A percentile compares a stretch with the other conserved stretches of the same genome.
These are phyloP conservation scores for Ogataea saltuana DNA, from an alignment of 805 yeast species.

Conservation along the genomic window DNA sequence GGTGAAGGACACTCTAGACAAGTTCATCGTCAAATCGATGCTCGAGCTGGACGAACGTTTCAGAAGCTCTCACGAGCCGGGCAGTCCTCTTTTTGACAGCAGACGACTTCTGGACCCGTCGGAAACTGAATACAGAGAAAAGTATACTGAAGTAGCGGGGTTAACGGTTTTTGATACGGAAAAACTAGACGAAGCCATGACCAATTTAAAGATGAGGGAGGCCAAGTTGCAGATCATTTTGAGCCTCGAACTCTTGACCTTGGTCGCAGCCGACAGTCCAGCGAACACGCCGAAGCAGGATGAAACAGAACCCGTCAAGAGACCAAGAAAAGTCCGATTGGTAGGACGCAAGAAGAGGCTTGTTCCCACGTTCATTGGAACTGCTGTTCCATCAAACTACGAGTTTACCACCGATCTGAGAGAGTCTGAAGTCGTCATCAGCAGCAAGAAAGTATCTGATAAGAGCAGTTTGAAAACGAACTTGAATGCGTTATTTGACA, in stretches of 20 bases:
- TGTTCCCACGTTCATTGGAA: conserved; percentile 37
- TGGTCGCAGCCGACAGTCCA: conserved; percentile 10
- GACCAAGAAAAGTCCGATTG: conserved; percentile 10
- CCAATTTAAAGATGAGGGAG: conserved; percentile 28
- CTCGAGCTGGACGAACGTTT: conserved; percentile 26
- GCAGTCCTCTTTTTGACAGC: neutral
- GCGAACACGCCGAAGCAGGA: neutral
- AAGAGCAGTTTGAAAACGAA: conserved; percentile 13
- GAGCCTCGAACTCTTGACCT: conserved; percentile 28
- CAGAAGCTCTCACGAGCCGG: neutral
- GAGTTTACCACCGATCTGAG: conserved; percentile 33
- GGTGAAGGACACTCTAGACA: conserved; percentile 22
- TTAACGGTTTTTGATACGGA: conserved; percentile 3
- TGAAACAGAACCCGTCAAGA: conserved; percentile 4
- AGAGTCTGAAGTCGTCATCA: neutral
- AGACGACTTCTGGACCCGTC: conserved; percentile 10
- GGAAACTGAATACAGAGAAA: conserved; percentile 15
- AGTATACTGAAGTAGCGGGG: neutral
- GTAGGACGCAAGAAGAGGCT: conserved; percentile 36
- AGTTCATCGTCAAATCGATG: conserved; percentile 22
- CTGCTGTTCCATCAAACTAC: conserved; percentile 25
- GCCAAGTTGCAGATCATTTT: conserved; percentile 34
- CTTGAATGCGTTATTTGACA: conserved; percentile 30
- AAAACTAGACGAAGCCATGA: conserved; percentile 10
- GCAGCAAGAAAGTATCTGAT: neutral